phyloP scores from a whole-genome alignment of 129 eudicot species.

The Rutidosis leptorrhynchoides region DNA sequence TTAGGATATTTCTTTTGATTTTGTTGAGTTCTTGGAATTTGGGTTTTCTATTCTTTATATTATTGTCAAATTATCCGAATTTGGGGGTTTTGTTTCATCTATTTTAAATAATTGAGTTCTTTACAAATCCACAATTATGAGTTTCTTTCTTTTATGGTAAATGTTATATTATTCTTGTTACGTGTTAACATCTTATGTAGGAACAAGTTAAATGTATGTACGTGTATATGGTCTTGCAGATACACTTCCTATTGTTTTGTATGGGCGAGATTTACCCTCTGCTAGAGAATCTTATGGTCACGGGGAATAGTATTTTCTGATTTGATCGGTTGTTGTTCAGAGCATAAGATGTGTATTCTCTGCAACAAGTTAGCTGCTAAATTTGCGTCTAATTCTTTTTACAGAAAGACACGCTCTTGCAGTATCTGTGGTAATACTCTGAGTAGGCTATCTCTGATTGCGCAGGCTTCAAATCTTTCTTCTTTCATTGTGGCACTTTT shows the following conservation, averaged over 20 bases:
- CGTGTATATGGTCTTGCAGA: constrained; percentile 43
- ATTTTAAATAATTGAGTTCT: too few relatives aligned
- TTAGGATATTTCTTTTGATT: too few relatives aligned
- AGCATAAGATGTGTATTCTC: constrained; percentile 81
- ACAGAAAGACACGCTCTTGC: background rate
- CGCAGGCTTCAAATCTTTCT: constrained; percentile 76
- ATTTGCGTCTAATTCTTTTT: background rate
- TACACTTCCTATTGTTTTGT: constrained; percentile 59
- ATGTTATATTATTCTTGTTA: too few relatives aligned
- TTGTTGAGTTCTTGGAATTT: too few relatives aligned
- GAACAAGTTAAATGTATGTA: background rate
- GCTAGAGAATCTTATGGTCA: constrained; percentile 43
- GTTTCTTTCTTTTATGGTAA: too few relatives aligned
- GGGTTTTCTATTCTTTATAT: too few relatives aligned
- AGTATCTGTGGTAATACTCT: background rate
- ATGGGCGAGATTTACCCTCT: constrained; percentile 54
- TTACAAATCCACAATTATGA: too few relatives aligned
- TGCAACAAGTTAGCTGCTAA: background rate
- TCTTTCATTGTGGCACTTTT: constrained; percentile 89
- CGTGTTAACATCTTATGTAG: background rate
- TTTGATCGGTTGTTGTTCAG: constrained; percentile 95
- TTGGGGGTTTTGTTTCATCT: too few relatives aligned
- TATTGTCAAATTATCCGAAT: too few relatives aligned
- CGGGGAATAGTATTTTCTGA: constrained; percentile 91
- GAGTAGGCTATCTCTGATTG: background rate